Evolutionary conservation across 257 asterid species (phyloP), one percentile per base, ranked within the genome.

Genomic region (Lavandula angustifolia): DNA sequence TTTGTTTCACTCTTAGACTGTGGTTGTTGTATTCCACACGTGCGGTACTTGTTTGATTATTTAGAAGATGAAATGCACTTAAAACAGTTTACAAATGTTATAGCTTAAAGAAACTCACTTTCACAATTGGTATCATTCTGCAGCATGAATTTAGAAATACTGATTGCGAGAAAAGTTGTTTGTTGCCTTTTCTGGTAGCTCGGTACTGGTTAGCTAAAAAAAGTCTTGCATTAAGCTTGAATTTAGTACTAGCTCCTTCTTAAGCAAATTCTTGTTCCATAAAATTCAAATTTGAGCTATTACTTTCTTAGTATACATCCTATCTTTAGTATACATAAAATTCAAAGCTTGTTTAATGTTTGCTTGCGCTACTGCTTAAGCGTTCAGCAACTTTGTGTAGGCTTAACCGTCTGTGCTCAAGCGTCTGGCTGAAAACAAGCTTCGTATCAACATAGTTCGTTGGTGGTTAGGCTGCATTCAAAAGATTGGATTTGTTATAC

Each of bases 291-390:
- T 63, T 54, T 27, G 33, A 6, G 27, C 33, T n/a, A 43, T 42
- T 63, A n/a, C 7, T 29, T 9, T 35, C 51, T 55, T 9, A 5
- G 35, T 41, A n/a, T 34, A 8, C 16, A 47, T 18, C 8, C 35
- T 3, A 46, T 16, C 40, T 51, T 16, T 49, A 11, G 63, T n/a
- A n/a, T n/a, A n/a, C n/a, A n/a, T n/a, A n/a, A n/a, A n/a, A n/a
- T n/a, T n/a, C n/a, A n/a, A n/a, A n/a, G n/a, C n/a, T n/a, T 40
- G 53, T 35, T 54, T 40, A 40, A 54, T 65, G 71, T 66, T 68
- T 47, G 51, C 62, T 49, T 40, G 64, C 13, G 7, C 32, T 37
- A 13, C 17, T 17, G 67, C 48, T 7, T 41, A 48, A n/a, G n/a
- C 22, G 40, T 62, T 4, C 31, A 32, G 7, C 29, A 33, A 48